These are phyloP conservation scores for Clonostachys byssicola DNA, from an alignment of 2,329 filamentous ascomycete genomes.

Conservation along the genomic window DNA sequence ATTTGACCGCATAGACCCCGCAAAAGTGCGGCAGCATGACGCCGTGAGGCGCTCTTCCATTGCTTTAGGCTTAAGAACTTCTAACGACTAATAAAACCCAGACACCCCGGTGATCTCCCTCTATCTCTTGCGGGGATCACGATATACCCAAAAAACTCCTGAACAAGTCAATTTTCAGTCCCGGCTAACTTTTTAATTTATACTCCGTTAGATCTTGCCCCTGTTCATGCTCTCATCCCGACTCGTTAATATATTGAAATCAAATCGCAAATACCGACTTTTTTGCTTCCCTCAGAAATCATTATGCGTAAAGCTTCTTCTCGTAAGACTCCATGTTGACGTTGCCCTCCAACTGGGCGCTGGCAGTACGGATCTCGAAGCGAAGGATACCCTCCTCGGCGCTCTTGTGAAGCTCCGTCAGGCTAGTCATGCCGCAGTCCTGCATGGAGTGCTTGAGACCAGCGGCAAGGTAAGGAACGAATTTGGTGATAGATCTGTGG, in stretches of 20 bases:
- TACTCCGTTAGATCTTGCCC: not conserved
- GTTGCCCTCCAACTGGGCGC: constrained; percentile 92
- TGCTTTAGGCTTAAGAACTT: too few species aligned
- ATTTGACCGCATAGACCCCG: too few species aligned
- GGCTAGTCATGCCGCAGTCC: constrained; percentile 83
- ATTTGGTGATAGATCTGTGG: constrained; percentile 79
- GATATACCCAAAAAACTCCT: not conserved
- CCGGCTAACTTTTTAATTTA: not conserved
- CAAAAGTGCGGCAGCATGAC: too few species aligned
- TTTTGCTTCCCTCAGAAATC: not conserved
- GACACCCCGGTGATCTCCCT: not conserved
- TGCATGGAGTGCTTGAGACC: constrained; percentile 97
- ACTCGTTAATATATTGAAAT: not conserved
- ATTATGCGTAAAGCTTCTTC: constrained; percentile 96
- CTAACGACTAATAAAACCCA: too few species aligned
- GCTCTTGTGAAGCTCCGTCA: constrained; percentile 70
- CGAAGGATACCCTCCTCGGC: constrained; percentile 73
- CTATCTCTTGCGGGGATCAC: not conserved
- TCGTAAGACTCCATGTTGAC: constrained; percentile 99
- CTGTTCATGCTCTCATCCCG: not conserved
- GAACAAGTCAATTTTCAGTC: not conserved
- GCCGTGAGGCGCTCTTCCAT: too few species aligned
- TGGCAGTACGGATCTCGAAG: constrained; percentile 92
- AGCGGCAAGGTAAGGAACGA: constrained; percentile 90
- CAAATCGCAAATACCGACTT: constrained; percentile 5